Base-by-base conservation (phyloP, 257 asterid genomes). In the Penstemon barbatus region DNA sequence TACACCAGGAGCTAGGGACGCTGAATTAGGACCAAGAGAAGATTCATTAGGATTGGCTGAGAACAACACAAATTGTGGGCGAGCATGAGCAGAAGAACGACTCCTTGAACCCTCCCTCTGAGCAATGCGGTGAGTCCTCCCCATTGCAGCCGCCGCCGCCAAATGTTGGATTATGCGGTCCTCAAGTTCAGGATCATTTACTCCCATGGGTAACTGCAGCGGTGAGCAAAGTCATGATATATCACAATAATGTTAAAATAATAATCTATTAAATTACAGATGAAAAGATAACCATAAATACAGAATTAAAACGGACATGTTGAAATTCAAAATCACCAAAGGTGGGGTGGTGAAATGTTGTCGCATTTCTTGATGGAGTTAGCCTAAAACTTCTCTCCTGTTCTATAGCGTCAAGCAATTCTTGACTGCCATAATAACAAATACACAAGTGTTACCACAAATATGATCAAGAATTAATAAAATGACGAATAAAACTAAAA, bases 71-170 rank as follows among this genome's bases (percentile, higher is more conserved):
- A 63, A 79, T 59, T 86, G 93, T 46, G 86, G 87, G 64, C 75
- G 92, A 6, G 81, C 76, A 71, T 87, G 88, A 63, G 81, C 73
- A 56, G 93, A 82, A 43, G 89, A 73, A 53, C 78, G 86, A 41
- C 67, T 80, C 74, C 96, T 83, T 49, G 85, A 71, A 70, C 84
- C 82, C 66, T 87, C 96, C 70, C 97, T 90, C 72, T 87, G 80
- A 54, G 82, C 83, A 57, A 71, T 69, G 56, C 77, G 92, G 39
- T 73, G 96, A 49, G 92, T 80, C 78, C 99, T 79, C 51, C 95
- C 92, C 92, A 90, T 88, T 39, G 97, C 91, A 60, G 96, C 96
- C 39, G 96, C 97, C 36, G 92, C 95, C 13, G 97, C 95, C 77
- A 93, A 79, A 77, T 91, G 99, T 80, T 86, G 97, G 70, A 93